Conservation (phyloP, 495 filamentous ascomycete species). For the Hypoxylon cercidicola region DNA sequence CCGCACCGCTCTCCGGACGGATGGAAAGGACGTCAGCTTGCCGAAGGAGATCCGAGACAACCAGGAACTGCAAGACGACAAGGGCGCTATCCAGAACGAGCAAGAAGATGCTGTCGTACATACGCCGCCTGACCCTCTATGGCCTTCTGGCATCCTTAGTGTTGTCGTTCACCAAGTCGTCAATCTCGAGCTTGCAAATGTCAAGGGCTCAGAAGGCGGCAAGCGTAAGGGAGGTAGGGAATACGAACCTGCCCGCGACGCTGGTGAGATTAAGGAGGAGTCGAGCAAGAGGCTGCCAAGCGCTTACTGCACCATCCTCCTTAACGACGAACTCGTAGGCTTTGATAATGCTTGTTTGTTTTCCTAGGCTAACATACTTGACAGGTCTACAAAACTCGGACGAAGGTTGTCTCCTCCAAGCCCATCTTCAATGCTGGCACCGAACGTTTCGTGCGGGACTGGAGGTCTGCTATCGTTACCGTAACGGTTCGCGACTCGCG, state of each 20-base stretch:
- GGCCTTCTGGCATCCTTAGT: slow-evolving; percentile 87
- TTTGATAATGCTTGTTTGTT: slow-evolving; percentile 22
- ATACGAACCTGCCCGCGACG: slow-evolving; percentile 89
- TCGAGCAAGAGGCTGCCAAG: slow-evolving; percentile 79
- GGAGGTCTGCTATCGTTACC: slow-evolving; percentile 86
- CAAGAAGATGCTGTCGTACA: slow-evolving; percentile 86
- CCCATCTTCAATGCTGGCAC: slow-evolving; percentile 98
- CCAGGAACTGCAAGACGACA: slow-evolving; percentile 86
- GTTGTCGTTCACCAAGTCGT: slow-evolving; percentile 94
- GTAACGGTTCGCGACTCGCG: slow-evolving; percentile 87
- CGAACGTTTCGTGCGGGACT: slow-evolving; percentile 93
- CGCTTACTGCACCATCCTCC: slow-evolving; percentile 88
- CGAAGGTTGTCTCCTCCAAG: slow-evolving; percentile 90
- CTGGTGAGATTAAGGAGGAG: slow-evolving; percentile 85
- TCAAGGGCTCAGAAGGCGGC: slow-evolving; percentile 72
- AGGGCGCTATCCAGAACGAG: slow-evolving; percentile 77
- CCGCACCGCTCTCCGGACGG: slow-evolving; percentile 80
- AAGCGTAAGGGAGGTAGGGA: slow-evolving; percentile 78
- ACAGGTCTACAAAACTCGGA: slow-evolving; percentile 82
- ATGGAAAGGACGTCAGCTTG: slow-evolving; percentile 82
- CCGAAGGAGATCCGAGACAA: slow-evolving; percentile 76
- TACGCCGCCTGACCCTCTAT: slow-evolving; percentile 92
- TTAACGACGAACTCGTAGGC: slow-evolving; percentile 82
- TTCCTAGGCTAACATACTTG: slow-evolving; percentile 4
- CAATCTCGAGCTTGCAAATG: slow-evolving; percentile 86